Conservation (phyloP, 371 early-diverging fungal genomes). For the Haplosporangium sp. region DNA sequence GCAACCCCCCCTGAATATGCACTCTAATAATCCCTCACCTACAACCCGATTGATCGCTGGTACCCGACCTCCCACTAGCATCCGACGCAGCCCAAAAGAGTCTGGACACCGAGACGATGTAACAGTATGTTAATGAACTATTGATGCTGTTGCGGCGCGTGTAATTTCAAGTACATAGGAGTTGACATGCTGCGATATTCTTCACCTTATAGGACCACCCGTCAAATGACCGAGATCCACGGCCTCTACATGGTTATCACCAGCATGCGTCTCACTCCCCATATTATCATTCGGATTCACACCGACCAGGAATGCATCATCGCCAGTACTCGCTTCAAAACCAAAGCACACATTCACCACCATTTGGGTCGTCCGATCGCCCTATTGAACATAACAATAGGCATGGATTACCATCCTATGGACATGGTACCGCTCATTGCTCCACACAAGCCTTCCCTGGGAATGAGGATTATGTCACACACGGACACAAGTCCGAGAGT, state of each 20-base stretch:
- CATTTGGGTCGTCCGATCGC: not conserved
- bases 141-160: too few species aligned
- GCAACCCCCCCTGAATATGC: not conserved
- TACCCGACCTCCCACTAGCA: not conserved
- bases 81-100: constrained; percentile 12
- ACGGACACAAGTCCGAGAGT: constrained; percentile 1
- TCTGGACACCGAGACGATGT: constrained; percentile 2
- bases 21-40: constrained; percentile 2
- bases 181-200: too few species aligned
- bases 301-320: constrained; percentile 10
- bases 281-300: constrained; percentile 1
- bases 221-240: too few species aligned
- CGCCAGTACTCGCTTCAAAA: constrained; percentile 9
- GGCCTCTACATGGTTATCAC: not conserved
- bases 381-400: too few species aligned
- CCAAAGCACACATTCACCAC: constrained; percentile 6
- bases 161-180: too few species aligned
- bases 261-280: constrained; percentile 2
- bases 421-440: not conserved
- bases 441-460: not conserved
- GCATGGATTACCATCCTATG: not conserved
- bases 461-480: not conserved
- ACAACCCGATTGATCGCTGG: not conserved
- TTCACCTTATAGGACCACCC: too few species aligned
- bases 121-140: too few species aligned